A percentile compares a stretch with the other conserved stretches of the same genome.
Conservation (phyloP, 2,329 filamentous ascomycete species). For the Fusarium sp. region DNA sequence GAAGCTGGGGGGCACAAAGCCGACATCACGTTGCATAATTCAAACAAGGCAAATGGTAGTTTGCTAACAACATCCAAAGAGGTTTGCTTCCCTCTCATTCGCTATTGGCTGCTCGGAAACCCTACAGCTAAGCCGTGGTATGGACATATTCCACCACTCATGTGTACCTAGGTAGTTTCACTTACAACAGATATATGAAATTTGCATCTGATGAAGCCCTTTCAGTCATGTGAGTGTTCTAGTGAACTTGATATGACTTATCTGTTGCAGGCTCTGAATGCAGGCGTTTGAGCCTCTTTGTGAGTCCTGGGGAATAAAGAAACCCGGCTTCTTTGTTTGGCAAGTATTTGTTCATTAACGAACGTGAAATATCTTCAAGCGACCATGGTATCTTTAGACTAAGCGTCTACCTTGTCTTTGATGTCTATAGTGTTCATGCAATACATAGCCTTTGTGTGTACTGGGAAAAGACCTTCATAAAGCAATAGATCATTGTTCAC, state of each 20-base stretch:
- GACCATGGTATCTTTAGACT: background rate
- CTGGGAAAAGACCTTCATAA: background rate
- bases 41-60: too few relatives aligned
- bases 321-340: background rate
- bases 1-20: background rate
- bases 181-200: too few relatives aligned
- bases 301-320: background rate
- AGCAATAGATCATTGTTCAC: background rate
- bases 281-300: background rate
- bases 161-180: background rate
- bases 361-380: background rate
- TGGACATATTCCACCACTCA: background rate
- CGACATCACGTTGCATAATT: background rate
- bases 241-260: background rate
- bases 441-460: background rate
- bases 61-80: background rate
- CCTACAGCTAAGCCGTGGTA: too few relatives aligned
- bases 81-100: background rate
- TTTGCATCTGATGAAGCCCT: background rate
- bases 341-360: background rate
- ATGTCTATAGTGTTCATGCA: background rate
- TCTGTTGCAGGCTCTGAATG: background rate
- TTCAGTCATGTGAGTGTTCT: background rate
- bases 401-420: background rate
- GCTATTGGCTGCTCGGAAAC: background rate